Evolutionary conservation across 768 basidiomycete genomes (phyloP), one percentile per base, ranked within the genome.

Genomic region (Russula griseocarnosa): DNA sequence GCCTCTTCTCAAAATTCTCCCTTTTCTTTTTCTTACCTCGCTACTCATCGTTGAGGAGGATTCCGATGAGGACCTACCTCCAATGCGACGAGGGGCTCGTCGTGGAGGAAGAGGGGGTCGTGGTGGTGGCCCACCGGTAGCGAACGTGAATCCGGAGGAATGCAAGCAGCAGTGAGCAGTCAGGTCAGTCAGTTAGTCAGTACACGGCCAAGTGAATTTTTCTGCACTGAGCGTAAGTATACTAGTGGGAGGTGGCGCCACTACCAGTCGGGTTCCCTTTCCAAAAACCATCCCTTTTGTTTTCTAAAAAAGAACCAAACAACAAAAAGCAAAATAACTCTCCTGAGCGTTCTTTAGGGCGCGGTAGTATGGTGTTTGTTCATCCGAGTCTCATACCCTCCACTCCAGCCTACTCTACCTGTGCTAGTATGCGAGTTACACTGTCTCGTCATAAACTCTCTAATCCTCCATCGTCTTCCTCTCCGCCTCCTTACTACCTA

Each of bases 161-260:
- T 95, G 93, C 82, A 92, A 93, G 79, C 89, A 94, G 74, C 92
- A 94, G 86, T 94, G 77, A 77, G 70, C 34, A 34, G 11, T 11
- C 34, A 34, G 16, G 38, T 38, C 38, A 16, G 38, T 14, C 38
- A 13, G 34, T 34, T 46, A 26, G 42, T 44, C 77, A 76, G 70
- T 36, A 36, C 13, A 24, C 10, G 34, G 10, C 22, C 9, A 32
- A 32, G 16, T 44, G 42, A 36, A 30, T 13, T 34, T 34, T 34
- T 16, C 2, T 13, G 22, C 5, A 26, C 6, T 16, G 11, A 30
- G 38, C 18, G 28, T 52, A 51, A 60, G n/a, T 42, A 36, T 24
- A 38, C 5, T 38, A 38, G 38, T 38, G 59, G 52, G 22, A 38
- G 44, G 32, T 18, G 32, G 38, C 38, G 16, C n/a, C 34, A 32